Base-by-base conservation (phyloP, 139 green algal species). In the Edaphochlamys debaryana region DNA sequence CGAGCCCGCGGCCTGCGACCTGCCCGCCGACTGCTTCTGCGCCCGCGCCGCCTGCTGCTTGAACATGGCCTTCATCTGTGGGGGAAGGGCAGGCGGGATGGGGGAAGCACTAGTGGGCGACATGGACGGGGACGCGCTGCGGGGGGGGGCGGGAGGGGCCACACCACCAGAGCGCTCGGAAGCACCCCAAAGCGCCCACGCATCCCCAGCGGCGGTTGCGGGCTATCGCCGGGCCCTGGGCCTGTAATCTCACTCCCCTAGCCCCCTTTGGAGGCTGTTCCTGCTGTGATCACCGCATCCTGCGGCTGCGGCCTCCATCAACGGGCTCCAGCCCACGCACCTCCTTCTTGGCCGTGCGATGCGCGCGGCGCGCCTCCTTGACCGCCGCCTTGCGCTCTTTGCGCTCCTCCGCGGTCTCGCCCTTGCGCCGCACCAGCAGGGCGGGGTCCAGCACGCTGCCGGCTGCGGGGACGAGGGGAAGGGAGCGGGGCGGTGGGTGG, bases 401-500 rank as follows among this genome's bases (percentile, higher is more conserved):
- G 78, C 93, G 94, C 87, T 98, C 96, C 67, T 98, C 95, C 19
- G 89, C 85, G 0, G 71, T 95, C 89, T 98, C 96, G 6, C 90
- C 93, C 84, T 95, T 96, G 2, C 79, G 85, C 62, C 93, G 85
- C 58, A 71, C 74, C 62, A 83, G 69, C n/a, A 89, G 29, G 2
- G 58, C 60, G 41, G 38, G 75, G 40, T 81, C 75, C 60, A 81
- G 22, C 50, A 79, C 52, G 25, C 71, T 67, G 34, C 52, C 71
- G 68, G 13, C 68, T 75, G 68, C 7, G 54, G 54, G 54, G 63
- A 4, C 67, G 69, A 71, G 83, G 32, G 34, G 56, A 70, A 54
- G 54, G 69, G 32, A 56, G 48, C 4, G 19, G 7, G 37, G 9
- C 54, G 7, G 8, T 15, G 54, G 54, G 54, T 19, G 17, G 8